Base-by-base conservation (phyloP, 169 alveolate genomes). In the Plasmodium ovale region DNA sequence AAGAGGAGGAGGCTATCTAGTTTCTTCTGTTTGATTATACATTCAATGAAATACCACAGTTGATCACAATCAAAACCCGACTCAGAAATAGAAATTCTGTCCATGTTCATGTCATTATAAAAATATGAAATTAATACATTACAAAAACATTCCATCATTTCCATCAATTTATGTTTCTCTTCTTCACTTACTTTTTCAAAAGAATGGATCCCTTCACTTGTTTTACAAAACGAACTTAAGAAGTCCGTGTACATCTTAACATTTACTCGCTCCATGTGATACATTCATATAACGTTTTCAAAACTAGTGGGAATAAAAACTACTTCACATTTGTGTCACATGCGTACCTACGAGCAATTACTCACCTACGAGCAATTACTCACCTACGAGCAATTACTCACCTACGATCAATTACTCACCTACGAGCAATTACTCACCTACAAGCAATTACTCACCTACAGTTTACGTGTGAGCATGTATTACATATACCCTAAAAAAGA, bases 71-170 rank as follows among this genome's bases (percentile, higher is more conserved):
- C 79, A 16, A 82, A 65, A 16, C 59, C 71, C 2, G 90, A 65
- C 7, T 82, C 25, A 2, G 47, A 16, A 21, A 82, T 65, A 5
- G 37, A 65, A 16, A 82, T 82, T 0, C 23, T 47, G 12, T 67
- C 49, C 47, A 49, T 25, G n/a, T 82, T 25, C 7, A 35, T 14
- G 0, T 82, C 90, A 53, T 56, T 67, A 29, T 82, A 82, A 67
- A 82, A 82, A 49, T 47, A 67, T 67, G 49, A 65, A 1, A 44
- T 33, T 19, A 82, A 56, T 5, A 53, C 51, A 31, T 82, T 82
- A 31, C 72, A 21, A 82, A 82, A 82, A 39, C 67, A 82, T 29
- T 82, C 90, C 4, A 82, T 82, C 51, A 82, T 82, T 65, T 82
- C 90, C 31, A 82, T 9, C 16, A 82, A 29, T 5, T 65, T 35